Conservation (phyloP, 768 basidiomycete species). For the Holtermanniella nyarrowii region DNA sequence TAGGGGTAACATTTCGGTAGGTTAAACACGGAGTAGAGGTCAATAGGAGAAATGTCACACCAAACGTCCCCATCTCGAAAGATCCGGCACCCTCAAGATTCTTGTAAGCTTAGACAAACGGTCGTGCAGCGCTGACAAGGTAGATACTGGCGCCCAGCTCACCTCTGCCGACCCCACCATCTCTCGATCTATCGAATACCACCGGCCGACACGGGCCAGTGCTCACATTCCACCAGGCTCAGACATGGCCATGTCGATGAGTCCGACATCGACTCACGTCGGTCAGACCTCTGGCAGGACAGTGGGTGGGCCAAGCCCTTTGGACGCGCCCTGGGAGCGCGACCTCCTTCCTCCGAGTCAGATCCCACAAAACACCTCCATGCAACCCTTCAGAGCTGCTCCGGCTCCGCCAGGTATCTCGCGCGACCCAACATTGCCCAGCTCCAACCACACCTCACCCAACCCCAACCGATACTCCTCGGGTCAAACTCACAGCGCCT, state of each 20-base stretch:
- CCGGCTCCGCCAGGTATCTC: slow-evolving; percentile 25
- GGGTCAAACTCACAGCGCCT: slow-evolving; percentile 10
- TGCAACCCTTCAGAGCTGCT: slow-evolving; percentile 28
- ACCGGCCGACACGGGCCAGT: slow-evolving; percentile 38
- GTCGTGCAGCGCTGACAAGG: neutral
- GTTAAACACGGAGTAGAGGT: neutral
- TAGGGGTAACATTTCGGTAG: neutral
- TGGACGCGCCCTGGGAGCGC: slow-evolving; percentile 1
- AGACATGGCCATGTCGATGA: slow-evolving; percentile 39
- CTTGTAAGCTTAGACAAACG: slow-evolving; percentile 23
- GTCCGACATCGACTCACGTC: slow-evolving; percentile 9
- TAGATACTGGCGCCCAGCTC: neutral
- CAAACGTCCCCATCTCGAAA: slow-evolving; percentile 11
- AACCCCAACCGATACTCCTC: slow-evolving; percentile 38
- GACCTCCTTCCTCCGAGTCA: neutral
- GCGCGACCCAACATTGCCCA: slow-evolving; percentile 20
- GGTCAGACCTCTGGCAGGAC: slow-evolving; percentile 9
- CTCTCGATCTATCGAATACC: slow-evolving; percentile 37
- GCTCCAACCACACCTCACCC: slow-evolving; percentile 31
- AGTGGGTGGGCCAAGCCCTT: neutral
- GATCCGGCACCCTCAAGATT: slow-evolving; percentile 38
- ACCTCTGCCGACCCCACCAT: slow-evolving; percentile 29
- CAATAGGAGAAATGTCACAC: neutral
- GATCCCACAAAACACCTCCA: neutral
- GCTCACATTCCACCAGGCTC: slow-evolving; percentile 36